phyloP scores from a whole-genome alignment of 768 basidiomycete species.

The Sporobolomyces pararoseus region DNA sequence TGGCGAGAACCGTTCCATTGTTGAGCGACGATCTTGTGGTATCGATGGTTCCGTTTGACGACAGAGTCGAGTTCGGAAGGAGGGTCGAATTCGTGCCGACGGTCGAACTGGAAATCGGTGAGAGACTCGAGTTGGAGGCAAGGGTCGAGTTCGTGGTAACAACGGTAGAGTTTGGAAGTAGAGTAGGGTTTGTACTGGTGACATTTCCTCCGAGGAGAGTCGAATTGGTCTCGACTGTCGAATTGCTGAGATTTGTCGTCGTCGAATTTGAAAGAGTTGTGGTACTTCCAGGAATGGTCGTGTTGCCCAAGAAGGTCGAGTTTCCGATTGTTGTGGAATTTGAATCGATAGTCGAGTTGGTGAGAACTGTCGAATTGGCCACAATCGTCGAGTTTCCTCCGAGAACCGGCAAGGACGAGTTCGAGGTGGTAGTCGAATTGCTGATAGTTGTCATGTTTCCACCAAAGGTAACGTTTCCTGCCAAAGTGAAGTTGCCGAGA shows the following conservation, averaged over 20 bases:
- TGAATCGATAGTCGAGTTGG: too few relatives aligned
- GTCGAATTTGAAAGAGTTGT: neutral
- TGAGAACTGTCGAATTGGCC: too few relatives aligned
- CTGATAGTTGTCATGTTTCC: too few relatives aligned
- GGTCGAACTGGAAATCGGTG: too few relatives aligned
- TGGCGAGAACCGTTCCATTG: too few relatives aligned
- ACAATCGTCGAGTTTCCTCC: too few relatives aligned
- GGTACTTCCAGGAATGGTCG: neutral
- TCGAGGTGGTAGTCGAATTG: neutral
- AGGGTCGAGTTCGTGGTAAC: too few relatives aligned
- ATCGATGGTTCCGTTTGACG: neutral
- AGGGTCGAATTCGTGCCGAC: neutral
- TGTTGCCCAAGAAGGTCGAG: neutral
- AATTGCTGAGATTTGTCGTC: neutral
- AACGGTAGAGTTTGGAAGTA: too few relatives aligned
- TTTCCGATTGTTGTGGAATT: too few relatives aligned
- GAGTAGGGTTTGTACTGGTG: too few relatives aligned
- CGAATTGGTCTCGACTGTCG: neutral
- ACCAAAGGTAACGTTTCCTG: too few relatives aligned
- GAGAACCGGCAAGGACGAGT: neutral
- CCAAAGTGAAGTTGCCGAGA: neutral
- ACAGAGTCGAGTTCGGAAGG: neutral
- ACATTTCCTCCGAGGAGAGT: neutral
- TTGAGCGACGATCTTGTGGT: neutral
- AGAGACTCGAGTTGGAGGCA: too few relatives aligned